Evolutionary conservation across 2,329 filamentous ascomycete genomes (phyloP), one percentile per base, ranked within the genome.

Genomic region (Fusarium compactum): DNA sequence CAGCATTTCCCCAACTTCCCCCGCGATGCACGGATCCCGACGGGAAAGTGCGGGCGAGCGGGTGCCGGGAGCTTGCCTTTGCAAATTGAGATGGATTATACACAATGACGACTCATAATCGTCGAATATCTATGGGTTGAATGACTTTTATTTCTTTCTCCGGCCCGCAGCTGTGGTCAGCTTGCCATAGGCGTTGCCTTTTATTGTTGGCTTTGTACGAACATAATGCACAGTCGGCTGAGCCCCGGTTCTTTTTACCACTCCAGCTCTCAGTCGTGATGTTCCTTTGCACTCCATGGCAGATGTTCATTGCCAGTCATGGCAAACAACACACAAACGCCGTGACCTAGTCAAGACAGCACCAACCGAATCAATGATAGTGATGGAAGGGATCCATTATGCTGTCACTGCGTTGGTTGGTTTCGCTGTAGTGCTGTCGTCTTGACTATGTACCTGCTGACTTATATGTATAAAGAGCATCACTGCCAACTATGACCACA

Each of bases 1-100:
- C 67, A 71, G 56, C 62, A 64, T 72, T 76, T 73, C 71, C 71
- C 73, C 71, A 74, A 74, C 69, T 75, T 73, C 70, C 70, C 73
- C 72, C 73, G 65, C 73, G 72, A 72, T 62, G 60, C 74, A 76
- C 72, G 74, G 74, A 72, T 73, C 64, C 65, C 51, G 50, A 72
- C 64, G 70, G 72, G 60, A 76, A 34, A 71, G 65, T 58, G 73
- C 73, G 73, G 74, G 70, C 65, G 70, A 76, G 69, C 74, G 74
- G 74, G 69, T 73, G 73, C 64, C 57, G 62, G 69, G 64, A 54
- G 55, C 48, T 63, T 62, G 38, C 16, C 48, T 50, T 56, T 38
- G 25, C 18, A 43, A 46, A 44, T 57, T 41, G 29, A 29, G 12
- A 43, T 54, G 52, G 30, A 25, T 70, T 45, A 22, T 38, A 34